Conservation (phyloP, 2,329 filamentous ascomycete genomes). For the Plectosphaerella plurivora region DNA sequence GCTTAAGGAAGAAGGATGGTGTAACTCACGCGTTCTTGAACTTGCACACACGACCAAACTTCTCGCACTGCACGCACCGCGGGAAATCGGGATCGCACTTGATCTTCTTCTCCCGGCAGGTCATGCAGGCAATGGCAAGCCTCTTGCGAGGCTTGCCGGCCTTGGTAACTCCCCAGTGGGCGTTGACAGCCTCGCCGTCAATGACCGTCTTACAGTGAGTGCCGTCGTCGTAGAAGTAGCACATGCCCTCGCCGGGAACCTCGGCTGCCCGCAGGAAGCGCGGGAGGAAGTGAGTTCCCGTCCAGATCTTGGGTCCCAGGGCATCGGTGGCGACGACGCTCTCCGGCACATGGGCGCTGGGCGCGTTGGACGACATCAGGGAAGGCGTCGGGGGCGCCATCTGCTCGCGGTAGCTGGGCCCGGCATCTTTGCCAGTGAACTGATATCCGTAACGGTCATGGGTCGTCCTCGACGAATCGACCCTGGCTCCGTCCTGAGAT, state of each 20-base stretch:
- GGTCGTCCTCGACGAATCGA: constrained; percentile 38
- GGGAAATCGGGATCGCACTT: constrained; percentile 88
- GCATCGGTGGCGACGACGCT: constrained; percentile 32
- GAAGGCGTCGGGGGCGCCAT: constrained; percentile 14
- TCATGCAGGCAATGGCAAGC: constrained; percentile 86
- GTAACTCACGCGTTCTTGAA: constrained; percentile 77
- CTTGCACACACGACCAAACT: constrained; percentile 80
- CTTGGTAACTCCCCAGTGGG: constrained; percentile 91
- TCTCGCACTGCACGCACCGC: constrained; percentile 87
- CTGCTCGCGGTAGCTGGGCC: constrained; percentile 19
- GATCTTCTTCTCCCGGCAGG: constrained; percentile 95
- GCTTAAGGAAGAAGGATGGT: not conserved
- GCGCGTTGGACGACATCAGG: constrained; percentile 20
- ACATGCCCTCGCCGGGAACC: constrained; percentile 73
- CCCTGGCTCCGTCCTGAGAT: constrained; percentile 33
- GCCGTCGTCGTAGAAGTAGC: constrained; percentile 83
- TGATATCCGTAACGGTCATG: constrained; percentile 29
- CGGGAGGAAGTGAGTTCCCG: constrained; percentile 62
- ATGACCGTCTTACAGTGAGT: constrained; percentile 78
- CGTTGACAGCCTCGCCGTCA: constrained; percentile 82
- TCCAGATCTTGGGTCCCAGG: constrained; percentile 65
- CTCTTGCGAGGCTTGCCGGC: constrained; percentile 90
- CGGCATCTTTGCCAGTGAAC: constrained; percentile 29
- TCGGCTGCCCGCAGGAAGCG: constrained; percentile 60
- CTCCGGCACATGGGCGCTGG: constrained; percentile 8